These are phyloP conservation scores for Pyronema omphalodes DNA, from an alignment of 495 filamentous ascomycete genomes.

Conservation along the genomic window DNA sequence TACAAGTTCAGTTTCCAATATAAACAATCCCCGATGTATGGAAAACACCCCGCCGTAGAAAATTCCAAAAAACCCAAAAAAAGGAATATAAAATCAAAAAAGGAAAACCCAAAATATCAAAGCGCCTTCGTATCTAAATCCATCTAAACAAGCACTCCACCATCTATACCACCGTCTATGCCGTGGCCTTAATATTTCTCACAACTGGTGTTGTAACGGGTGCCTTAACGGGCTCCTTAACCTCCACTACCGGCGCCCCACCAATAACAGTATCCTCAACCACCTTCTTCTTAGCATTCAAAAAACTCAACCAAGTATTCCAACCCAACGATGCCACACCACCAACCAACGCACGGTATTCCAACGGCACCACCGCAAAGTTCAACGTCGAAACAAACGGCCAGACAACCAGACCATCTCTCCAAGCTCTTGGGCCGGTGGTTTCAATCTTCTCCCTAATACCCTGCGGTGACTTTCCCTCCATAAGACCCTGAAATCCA, in stretches of 20 bases:
- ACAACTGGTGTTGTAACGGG: too few relatives aligned
- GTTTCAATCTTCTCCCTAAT: slow-evolving; percentile 49
- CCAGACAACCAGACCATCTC: slow-evolving; percentile 79
- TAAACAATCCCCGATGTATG: too few relatives aligned
- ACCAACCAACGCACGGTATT: slow-evolving; percentile 63
- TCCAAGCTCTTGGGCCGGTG: slow-evolving; percentile 56
- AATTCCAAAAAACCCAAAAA: too few relatives aligned
- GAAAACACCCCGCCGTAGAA: too few relatives aligned
- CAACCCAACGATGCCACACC: slow-evolving; percentile 28
- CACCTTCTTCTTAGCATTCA: neutral
- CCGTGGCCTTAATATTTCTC: too few relatives aligned
- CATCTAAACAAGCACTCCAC: too few relatives aligned
- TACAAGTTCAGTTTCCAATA: too few relatives aligned
- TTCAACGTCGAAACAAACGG: slow-evolving; percentile 73
- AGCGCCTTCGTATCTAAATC: too few relatives aligned
- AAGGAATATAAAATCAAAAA: too few relatives aligned
- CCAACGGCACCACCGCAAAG: slow-evolving; percentile 62
- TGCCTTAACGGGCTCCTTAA: neutral
- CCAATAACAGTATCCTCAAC: neutral
- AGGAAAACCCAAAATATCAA: too few relatives aligned
- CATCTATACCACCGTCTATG: too few relatives aligned
- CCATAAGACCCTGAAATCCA: slow-evolving; percentile 47
- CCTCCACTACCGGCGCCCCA: neutral
- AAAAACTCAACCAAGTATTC: slow-evolving; percentile 8
- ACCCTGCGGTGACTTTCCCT: slow-evolving; percentile 39